Conservation (phyloP, 176 grass and related monocot species). For the bread wheat (Triticum aestivum) region DNA sequence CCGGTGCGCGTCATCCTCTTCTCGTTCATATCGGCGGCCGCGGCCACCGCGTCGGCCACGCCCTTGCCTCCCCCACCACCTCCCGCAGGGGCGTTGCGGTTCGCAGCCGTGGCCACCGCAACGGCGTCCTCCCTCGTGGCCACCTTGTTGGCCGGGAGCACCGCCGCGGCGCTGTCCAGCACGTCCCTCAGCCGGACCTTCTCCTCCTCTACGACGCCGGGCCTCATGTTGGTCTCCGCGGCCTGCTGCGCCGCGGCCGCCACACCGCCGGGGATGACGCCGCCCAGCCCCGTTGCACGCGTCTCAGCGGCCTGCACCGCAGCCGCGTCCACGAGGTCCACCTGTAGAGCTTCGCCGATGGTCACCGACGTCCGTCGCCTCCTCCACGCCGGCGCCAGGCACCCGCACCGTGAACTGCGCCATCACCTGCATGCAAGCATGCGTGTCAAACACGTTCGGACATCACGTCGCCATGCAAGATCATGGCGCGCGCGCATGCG, state of each 20-base stretch:
- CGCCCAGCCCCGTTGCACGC: constrained; percentile 30
- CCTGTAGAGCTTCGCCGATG: constrained; percentile 41
- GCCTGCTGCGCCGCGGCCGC: constrained; percentile 33
- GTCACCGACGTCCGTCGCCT: constrained; percentile 32
- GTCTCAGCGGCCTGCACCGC: constrained; percentile 40
- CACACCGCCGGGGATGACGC: constrained; percentile 29
- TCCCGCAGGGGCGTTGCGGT: not conserved
- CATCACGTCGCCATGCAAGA: not conserved
- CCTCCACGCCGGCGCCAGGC: not conserved
- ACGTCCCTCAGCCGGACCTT: constrained; percentile 31
- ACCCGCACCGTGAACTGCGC: constrained; percentile 43
- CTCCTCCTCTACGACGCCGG: not conserved
- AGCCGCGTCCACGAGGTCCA: constrained; percentile 9
- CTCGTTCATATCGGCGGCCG: constrained; percentile 44
- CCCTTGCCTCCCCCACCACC: not conserved
- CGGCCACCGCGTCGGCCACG: constrained; percentile 24
- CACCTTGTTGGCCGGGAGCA: constrained; percentile 35
- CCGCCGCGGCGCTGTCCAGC: not conserved
- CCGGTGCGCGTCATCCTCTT: not conserved
- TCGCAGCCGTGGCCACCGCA: constrained; percentile 11
- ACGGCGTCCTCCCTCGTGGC: constrained; percentile 44
- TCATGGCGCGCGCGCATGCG: not conserved
- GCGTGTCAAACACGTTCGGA: not conserved
- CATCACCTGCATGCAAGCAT: constrained; percentile 22
- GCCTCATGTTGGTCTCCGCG: not conserved